Conservation (phyloP, 495 filamentous ascomycete species). For the Daldinia caldariorum region DNA sequence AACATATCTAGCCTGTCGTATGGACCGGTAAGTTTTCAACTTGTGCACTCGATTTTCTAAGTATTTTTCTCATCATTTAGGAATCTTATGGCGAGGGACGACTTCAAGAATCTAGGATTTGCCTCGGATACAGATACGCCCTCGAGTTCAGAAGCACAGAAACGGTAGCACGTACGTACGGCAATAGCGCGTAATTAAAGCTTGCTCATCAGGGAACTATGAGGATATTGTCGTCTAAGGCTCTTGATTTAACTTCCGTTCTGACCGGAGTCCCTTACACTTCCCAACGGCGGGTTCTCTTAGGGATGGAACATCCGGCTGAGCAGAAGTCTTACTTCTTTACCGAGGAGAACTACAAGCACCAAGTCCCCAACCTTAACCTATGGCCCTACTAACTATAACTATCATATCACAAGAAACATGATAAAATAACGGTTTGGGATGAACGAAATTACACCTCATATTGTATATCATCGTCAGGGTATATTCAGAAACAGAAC, state of each 20-base stretch:
- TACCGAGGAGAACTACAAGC: background rate
- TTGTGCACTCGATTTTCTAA: background rate
- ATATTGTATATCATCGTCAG: background rate
- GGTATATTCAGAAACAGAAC: background rate
- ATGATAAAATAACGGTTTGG: background rate
- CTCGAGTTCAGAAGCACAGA: constrained; percentile 29
- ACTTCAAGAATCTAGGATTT: constrained; percentile 92
- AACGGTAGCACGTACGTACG: background rate
- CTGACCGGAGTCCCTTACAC: background rate
- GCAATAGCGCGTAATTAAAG: background rate
- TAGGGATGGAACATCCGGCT: background rate
- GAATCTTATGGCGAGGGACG: constrained; percentile 94
- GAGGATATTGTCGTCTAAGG: background rate
- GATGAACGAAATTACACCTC: background rate
- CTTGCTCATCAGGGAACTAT: background rate
- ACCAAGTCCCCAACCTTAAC: background rate
- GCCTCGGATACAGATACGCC: constrained; percentile 60
- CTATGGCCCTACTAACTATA: background rate
- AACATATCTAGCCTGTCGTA: constrained; percentile 86
- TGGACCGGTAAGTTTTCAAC: constrained; percentile 78
- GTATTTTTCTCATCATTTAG: constrained; percentile 54
- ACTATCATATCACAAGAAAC: background rate
- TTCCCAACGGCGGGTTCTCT: background rate
- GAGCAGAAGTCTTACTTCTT: background rate
- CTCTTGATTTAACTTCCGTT: background rate